These are phyloP conservation scores for Ilyonectria mors-panacis DNA, from an alignment of 2,329 filamentous ascomycete genomes.

Conservation along the genomic window DNA sequence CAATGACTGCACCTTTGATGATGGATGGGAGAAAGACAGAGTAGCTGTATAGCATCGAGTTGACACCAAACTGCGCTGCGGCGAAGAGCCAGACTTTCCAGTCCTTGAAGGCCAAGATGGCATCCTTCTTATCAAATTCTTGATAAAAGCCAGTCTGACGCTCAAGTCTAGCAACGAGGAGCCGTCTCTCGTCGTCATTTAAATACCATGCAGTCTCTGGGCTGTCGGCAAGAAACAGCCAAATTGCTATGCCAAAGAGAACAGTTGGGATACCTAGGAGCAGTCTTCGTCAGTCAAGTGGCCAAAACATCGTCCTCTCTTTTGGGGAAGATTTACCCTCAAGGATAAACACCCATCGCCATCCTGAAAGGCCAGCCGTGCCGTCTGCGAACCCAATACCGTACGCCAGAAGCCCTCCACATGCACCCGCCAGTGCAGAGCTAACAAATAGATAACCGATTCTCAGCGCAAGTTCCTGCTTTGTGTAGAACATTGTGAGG, in stretches of 20 bases:
- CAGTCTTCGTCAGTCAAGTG: slow-evolving; percentile 45
- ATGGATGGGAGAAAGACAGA: slow-evolving; percentile 80
- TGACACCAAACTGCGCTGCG: slow-evolving; percentile 25
- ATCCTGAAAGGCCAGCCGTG: slow-evolving; percentile 49
- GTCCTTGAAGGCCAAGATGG: slow-evolving; percentile 25
- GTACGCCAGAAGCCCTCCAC: slow-evolving; percentile 72
- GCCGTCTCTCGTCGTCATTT: slow-evolving; percentile 18
- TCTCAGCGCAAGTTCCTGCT: slow-evolving; percentile 68
- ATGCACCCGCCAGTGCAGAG: slow-evolving; percentile 71
- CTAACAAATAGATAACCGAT: slow-evolving; percentile 69
- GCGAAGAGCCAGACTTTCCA: slow-evolving; percentile 32
- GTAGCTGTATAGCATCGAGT: slow-evolving; percentile 64
- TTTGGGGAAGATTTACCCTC: slow-evolving; percentile 14
- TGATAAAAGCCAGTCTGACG: slow-evolving; percentile 69
- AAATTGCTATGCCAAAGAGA: slow-evolving; percentile 15
- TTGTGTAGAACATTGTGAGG: slow-evolving; percentile 70
- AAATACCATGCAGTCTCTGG: slow-evolving; percentile 25
- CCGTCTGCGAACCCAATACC: slow-evolving; percentile 74
- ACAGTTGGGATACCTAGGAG: slow-evolving; percentile 49
- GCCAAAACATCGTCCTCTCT: not conserved
- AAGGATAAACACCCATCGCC: slow-evolving; percentile 80
- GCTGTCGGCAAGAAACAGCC: slow-evolving; percentile 22
- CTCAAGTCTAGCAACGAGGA: slow-evolving; percentile 53
- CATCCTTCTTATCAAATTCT: slow-evolving; percentile 29
- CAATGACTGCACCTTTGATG: slow-evolving; percentile 57